A percentile compares a stretch with the other conserved stretches of the same genome.
These are phyloP conservation scores for Rhodotorula babjevae DNA, from an alignment of 768 basidiomycete genomes.

Conservation along the genomic window DNA sequence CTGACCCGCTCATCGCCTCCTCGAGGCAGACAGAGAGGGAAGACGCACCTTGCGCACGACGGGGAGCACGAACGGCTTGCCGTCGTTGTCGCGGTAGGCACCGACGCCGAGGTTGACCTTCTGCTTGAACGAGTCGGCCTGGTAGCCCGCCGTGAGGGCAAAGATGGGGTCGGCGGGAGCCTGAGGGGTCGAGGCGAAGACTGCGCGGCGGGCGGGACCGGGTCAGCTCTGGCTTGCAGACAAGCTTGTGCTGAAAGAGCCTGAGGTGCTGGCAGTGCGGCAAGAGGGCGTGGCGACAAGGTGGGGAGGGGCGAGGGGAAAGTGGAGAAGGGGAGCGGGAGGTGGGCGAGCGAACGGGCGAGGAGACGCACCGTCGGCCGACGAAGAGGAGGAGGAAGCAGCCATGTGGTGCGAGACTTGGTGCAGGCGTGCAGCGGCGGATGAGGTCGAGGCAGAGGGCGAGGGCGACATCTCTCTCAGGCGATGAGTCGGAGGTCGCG, in stretches of 20 bases:
- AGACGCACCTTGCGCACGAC: conserved; percentile 72
- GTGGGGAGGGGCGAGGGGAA: background rate
- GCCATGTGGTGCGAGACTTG: background rate
- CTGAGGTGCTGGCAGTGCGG: too few relatives aligned
- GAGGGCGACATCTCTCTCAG: too few relatives aligned
- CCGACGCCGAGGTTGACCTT: conserved; percentile 99
- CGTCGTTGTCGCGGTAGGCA: conserved; percentile 86
- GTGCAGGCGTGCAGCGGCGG: background rate
- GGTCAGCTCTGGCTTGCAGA: background rate
- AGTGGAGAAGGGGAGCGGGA: too few relatives aligned
- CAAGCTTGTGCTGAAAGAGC: too few relatives aligned
- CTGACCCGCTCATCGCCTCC: background rate
- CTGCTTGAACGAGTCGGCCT: conserved; percentile 81
- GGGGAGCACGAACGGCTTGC: conserved; percentile 88
- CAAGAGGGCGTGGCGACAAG: too few relatives aligned
- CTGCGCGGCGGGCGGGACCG: background rate
- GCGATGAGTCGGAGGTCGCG: too few relatives aligned
- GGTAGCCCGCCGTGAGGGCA: conserved; percentile 84
- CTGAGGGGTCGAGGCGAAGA: conserved; percentile 14
- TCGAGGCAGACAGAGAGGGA: background rate
- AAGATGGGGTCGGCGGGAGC: conserved; percentile 43
- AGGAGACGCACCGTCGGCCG: background rate
- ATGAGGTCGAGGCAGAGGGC: background rate
- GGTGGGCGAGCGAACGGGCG: too few relatives aligned
- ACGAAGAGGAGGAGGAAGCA: background rate